Evolutionary conservation across 2,329 filamentous ascomycete genomes (phyloP).

Genomic region (Neocucurbitaria cava): DNA sequence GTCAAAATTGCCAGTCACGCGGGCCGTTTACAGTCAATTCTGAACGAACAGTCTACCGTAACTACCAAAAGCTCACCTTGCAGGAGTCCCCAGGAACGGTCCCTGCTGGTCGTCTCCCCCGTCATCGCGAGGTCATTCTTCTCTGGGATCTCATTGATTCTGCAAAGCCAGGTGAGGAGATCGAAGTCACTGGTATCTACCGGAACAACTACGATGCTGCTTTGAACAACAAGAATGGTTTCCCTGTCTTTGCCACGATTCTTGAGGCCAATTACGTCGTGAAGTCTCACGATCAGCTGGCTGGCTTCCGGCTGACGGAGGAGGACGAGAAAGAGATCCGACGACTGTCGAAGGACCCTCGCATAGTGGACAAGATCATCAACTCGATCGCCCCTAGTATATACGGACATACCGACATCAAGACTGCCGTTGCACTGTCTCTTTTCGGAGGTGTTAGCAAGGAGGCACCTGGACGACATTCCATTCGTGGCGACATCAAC

Average conservation of each 20-base stretch:
- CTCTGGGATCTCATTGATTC: constrained; percentile 97
- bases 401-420: constrained; percentile 95
- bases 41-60: constrained; percentile 97
- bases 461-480: constrained; percentile 83
- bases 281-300: constrained; percentile 96
- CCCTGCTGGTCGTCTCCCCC: constrained; percentile 90
- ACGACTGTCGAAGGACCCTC: constrained; percentile 83
- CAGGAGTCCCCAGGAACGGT: constrained; percentile 98
- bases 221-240: constrained; percentile 97
- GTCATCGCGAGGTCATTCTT: constrained; percentile 91
- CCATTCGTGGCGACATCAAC: constrained; percentile 97
- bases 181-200: constrained; percentile 96
- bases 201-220: constrained; percentile 98
- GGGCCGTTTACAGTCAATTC: constrained; percentile 96
- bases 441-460: constrained; percentile 96
- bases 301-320: constrained; percentile 93
- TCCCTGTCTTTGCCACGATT: constrained; percentile 97
- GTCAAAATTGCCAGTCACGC: constrained; percentile 93
- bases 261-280: constrained; percentile 97
- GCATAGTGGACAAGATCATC: constrained; percentile 91
- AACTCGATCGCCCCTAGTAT: constrained; percentile 95
- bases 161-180: constrained; percentile 96
- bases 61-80: constrained; percentile 96
- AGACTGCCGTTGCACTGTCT: constrained; percentile 92
- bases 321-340: constrained; percentile 93